Base-by-base conservation (phyloP, 345 rosid genomes). In the Brassica juncea region DNA sequence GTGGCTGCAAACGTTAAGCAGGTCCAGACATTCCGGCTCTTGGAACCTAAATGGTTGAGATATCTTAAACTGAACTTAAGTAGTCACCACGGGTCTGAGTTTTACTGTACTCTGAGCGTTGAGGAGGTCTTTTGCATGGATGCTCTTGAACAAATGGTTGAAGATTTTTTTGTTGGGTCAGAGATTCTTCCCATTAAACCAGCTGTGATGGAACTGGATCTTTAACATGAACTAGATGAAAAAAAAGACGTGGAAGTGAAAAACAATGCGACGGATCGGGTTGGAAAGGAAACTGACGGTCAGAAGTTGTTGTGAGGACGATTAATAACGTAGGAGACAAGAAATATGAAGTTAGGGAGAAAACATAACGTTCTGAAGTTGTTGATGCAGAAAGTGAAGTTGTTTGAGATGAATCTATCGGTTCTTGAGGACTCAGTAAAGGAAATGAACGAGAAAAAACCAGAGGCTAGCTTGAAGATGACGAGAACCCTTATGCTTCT, bases 101-200 rank as follows among this genome's bases (percentile, higher is more conserved):
- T 31, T 89, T 94, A 94, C 83, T 92, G 98, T 34, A 23, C 97
- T 1, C 72, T 23, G 74, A 91, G 97, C 63, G 88, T 85, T 52
- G 79, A 91, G 6, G 97, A 91, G 85, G 97, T 92, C 4, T 87
- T 86, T 65, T 97, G 97, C 19, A 91, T 92, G 6, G 97, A 94
- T 83, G 99, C 97, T 23, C 89, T 91, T 34, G 94, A 92, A 77
- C 80, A 89, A 71, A 94, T 92, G 99, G 89, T 94, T 37, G 97
- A 94, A 84, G 99, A 94, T 88, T 88, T 94, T 54, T 84, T 91
- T 71, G 87, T 89, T 59, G 79, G 84, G 23, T 49, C 93, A 2
- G 84, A 85, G 52, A 73, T 81, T 58, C 76, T 34, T 71, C 74
- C 84, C 2, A 74, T 58, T 63, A 86, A 85, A 79, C 77, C 78